phyloP scores from a whole-genome alignment of 306 rosid species.

The Fagus sylvatica region DNA sequence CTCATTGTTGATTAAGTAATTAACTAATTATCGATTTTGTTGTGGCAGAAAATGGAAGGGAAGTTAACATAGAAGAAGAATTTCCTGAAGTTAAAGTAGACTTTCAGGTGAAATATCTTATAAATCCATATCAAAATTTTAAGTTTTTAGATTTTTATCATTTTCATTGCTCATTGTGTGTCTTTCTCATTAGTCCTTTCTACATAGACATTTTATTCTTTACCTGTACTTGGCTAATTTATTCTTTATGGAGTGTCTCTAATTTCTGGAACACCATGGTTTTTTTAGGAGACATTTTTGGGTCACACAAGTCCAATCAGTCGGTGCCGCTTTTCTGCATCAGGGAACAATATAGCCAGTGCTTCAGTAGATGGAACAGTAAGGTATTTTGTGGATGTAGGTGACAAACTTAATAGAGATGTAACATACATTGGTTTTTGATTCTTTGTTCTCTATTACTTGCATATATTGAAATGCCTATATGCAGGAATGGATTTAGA shows the following conservation, averaged over 20 bases:
- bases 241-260: constrained; percentile 28
- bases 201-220: not conserved
- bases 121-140: not conserved
- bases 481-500: constrained; percentile 7
- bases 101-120: constrained; percentile 65
- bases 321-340: constrained; percentile 89
- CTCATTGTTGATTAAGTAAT: constrained; percentile 12
- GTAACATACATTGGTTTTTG: constrained; percentile 11
- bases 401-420: not conserved
- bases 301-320: constrained; percentile 95
- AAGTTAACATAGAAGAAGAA: constrained; percentile 62
- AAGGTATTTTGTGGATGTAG: constrained; percentile 52
- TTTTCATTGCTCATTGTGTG: not conserved
- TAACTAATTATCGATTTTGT: constrained; percentile 24
- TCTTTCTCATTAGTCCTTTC: not conserved
- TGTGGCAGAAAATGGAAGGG: constrained; percentile 64
- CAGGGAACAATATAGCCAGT: constrained; percentile 94
- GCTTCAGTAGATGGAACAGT: constrained; percentile 95
- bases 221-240: constrained; percentile 7
- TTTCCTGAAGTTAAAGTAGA: constrained; percentile 83
- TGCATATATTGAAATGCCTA: constrained; percentile 16
- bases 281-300: constrained; percentile 84
- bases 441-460: constrained; percentile 14
- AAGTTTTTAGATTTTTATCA: not conserved
- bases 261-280: constrained; percentile 39